Percentiles rank a stretch among this genome's conserved stretches.
These are phyloP conservation scores for Arabidopsis arenosa DNA, from an alignment of 345 rosid genomes.

Conservation along the genomic window DNA sequence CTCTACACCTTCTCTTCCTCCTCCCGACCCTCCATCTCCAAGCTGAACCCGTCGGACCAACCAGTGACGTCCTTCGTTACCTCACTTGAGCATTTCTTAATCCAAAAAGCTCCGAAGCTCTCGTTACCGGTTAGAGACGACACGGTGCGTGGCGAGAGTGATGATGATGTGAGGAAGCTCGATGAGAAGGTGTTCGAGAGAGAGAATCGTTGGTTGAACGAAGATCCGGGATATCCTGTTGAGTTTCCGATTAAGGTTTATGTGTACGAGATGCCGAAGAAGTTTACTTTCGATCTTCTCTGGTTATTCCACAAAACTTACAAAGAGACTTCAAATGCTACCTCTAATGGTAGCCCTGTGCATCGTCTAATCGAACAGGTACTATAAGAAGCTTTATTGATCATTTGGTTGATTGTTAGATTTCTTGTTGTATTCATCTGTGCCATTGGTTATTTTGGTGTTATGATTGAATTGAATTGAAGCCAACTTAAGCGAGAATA, in stretches of 20 bases:
- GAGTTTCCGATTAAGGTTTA: constrained; percentile 72
- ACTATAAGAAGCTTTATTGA: constrained; percentile 8
- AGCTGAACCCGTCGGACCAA: background rate
- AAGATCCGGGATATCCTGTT: constrained; percentile 57
- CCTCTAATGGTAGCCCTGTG: constrained; percentile 97
- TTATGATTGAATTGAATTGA: background rate
- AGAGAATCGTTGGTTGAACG: constrained; percentile 54
- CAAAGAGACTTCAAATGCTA: constrained; percentile 74
- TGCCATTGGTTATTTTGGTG: background rate
- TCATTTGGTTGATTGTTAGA: background rate
- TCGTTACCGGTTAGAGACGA: constrained; percentile 51
- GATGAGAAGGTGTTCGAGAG: constrained; percentile 52
- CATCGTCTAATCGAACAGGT: constrained; percentile 96
- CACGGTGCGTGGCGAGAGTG: constrained; percentile 40
- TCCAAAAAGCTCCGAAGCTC: constrained; percentile 37
- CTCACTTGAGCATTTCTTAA: constrained; percentile 70
- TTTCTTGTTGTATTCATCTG: background rate
- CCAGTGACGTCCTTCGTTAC: constrained; percentile 74
- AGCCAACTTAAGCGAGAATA: background rate
- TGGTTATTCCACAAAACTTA: constrained; percentile 73
- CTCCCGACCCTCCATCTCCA: constrained; percentile 22
- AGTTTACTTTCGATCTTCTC: constrained; percentile 86
- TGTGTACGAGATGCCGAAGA: constrained; percentile 87
- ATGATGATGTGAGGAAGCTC: constrained; percentile 49
- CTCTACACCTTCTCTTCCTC: constrained; percentile 42